A percentile compares a stretch with the other conserved stretches of the same genome.
These are phyloP conservation scores for Cutaneotrichosporon cavernicola DNA, from an alignment of 1,284 basidiomycete species.

Conservation along the genomic window DNA sequence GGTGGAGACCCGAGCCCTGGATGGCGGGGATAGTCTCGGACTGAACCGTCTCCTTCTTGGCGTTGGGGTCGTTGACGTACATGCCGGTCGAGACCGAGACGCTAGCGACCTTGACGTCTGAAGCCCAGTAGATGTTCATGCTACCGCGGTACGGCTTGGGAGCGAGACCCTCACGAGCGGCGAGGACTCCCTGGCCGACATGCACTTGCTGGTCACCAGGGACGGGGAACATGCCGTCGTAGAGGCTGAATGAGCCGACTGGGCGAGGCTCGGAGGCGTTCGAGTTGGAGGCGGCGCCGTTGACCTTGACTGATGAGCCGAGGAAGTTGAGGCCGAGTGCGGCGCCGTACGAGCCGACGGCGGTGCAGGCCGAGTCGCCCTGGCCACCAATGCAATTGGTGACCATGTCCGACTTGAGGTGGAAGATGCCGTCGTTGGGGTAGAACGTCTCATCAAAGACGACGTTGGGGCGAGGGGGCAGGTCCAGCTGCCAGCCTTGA, in stretches of 20 bases:
- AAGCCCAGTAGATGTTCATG: conserved; percentile 6
- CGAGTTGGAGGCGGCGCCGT: neutral
- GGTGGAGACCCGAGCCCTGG: conserved; percentile 3
- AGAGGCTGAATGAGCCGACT: conserved; percentile 2
- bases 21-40: conserved; percentile 1
- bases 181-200: neutral
- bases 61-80: conserved; percentile 8
- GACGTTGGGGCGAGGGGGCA: conserved; percentile 4
- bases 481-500: conserved; percentile 1
- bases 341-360: conserved; percentile 3
- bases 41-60: neutral
- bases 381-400: conserved; percentile 1
- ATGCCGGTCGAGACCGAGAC: conserved; percentile 2
- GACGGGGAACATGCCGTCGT: conserved; percentile 1
- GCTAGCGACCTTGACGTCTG: neutral
- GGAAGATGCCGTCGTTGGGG: conserved; percentile 8
- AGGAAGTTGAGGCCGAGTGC: conserved; percentile 3
- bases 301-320: conserved; percentile 4
- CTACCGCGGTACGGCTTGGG: conserved; percentile 1
- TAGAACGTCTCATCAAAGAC: conserved; percentile 7
- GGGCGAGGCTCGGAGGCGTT: conserved; percentile 6
- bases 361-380: neutral
- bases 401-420: conserved; percentile 6
- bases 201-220: neutral
- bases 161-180: neutral